Percentiles rank a stretch among this genome's conserved stretches.
phyloP scores from a whole-genome alignment of 139 green algal species.

The Chlamydomonas eustigma region DNA sequence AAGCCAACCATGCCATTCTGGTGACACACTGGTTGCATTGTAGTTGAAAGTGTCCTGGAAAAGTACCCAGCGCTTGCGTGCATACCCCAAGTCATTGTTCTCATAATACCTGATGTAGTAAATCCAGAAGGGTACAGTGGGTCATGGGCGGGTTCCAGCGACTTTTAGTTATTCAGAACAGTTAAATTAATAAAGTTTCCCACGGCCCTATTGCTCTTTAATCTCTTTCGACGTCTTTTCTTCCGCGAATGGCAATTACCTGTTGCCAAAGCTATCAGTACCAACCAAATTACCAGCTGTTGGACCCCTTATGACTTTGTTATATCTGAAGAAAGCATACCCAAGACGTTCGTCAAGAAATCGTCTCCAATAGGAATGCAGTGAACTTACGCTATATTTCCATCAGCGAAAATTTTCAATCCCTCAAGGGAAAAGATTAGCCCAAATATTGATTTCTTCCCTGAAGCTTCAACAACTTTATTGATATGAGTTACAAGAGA shows the following conservation, averaged over 20 bases:
- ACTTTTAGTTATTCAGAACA: neutral
- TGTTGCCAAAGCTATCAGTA: slow-evolving; percentile 31
- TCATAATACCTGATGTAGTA: slow-evolving; percentile 45
- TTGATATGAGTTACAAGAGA: neutral
- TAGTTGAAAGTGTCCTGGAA: slow-evolving; percentile 30
- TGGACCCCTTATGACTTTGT: slow-evolving; percentile 37
- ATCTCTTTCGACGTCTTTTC: neutral
- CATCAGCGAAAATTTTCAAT: slow-evolving; percentile 38
- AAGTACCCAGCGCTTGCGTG: slow-evolving; percentile 51
- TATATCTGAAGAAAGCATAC: neutral
- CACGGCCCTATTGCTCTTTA: neutral
- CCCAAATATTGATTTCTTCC: slow-evolving; percentile 18
- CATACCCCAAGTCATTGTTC: slow-evolving; percentile 35
- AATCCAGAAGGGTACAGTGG: neutral
- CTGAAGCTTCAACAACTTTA: slow-evolving; percentile 10
- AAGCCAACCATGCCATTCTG: slow-evolving; percentile 61
- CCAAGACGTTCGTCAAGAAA: neutral
- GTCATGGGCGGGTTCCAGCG: neutral
- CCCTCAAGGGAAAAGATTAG: slow-evolving; percentile 22
- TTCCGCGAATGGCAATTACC: neutral
- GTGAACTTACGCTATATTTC: slow-evolving; percentile 42
- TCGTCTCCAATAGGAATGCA: neutral
- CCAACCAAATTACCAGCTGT: slow-evolving; percentile 35
- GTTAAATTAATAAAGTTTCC: neutral
- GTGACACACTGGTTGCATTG: slow-evolving; percentile 38